Conservation (phyloP, 140 eudicot genomes). For the Ambrosia hybrid region DNA sequence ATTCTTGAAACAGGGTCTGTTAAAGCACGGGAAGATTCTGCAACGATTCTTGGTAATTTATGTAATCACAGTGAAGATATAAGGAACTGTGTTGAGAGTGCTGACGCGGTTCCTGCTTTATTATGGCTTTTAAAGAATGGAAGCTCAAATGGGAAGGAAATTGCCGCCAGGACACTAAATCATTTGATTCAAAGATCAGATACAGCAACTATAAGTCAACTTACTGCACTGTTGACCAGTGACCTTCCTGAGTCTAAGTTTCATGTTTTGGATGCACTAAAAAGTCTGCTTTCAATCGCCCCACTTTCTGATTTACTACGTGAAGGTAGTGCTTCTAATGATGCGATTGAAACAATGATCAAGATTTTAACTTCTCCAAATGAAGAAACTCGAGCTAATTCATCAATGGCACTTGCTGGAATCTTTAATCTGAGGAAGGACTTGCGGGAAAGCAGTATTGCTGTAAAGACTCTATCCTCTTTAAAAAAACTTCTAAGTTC, state of each 20-base stretch:
- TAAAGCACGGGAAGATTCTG: constrained; percentile 96
- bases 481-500: constrained; percentile 65
- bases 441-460: constrained; percentile 88
- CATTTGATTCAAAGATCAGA: constrained; percentile 98
- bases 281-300: constrained; percentile 89
- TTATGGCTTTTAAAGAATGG: constrained; percentile 97
- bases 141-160: constrained; percentile 89
- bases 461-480: constrained; percentile 66
- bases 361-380: constrained; percentile 61
- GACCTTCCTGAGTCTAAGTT: constrained; percentile 97
- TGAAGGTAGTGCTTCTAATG: constrained; percentile 98
- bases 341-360: constrained; percentile 92
- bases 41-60: constrained; percentile 90
- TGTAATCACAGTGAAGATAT: constrained; percentile 99
- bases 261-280: constrained; percentile 90
- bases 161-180: constrained; percentile 91
- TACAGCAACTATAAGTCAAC: constrained; percentile 96
- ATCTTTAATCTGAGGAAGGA: constrained; percentile 83
- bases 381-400: constrained; percentile 87
- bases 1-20: constrained; percentile 94
- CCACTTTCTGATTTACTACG: constrained; percentile 74
- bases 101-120: constrained; percentile 99
- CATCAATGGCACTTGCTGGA: constrained; percentile 89
- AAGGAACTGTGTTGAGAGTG: constrained; percentile 98
- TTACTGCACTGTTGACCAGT: constrained; percentile 88